These are phyloP conservation scores for Termitomyces sp. DNA, from an alignment of 768 basidiomycete species.

Conservation along the genomic window DNA sequence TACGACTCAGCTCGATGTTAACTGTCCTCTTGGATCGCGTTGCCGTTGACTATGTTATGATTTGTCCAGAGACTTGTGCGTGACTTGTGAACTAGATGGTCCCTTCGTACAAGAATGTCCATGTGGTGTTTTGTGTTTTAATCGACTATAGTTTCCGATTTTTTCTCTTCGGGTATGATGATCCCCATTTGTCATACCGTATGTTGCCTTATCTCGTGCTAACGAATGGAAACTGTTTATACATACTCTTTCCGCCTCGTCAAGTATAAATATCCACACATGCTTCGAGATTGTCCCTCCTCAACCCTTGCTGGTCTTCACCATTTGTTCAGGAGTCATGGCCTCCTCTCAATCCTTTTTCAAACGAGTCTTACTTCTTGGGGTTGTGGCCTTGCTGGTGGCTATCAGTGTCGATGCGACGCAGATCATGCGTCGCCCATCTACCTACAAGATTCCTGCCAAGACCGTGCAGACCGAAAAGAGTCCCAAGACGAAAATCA, in stretches of 20 bases:
- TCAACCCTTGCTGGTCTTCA: neutral
- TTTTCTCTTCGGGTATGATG: neutral
- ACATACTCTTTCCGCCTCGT: neutral
- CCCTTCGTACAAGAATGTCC: neutral
- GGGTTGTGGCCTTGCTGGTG: slow-evolving; percentile 16
- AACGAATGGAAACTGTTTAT: neutral
- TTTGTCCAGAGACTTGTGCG: neutral
- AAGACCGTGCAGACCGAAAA: slow-evolving; percentile 26
- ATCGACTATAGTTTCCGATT: neutral
- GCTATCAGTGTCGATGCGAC: slow-evolving; percentile 31
- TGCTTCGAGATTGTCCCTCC: neutral
- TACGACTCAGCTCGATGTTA: neutral
- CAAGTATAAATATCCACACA: slow-evolving; percentile 14
- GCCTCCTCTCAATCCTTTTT: slow-evolving; percentile 13
- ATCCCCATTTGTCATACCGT: slow-evolving; percentile 13
- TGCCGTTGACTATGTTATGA: neutral
- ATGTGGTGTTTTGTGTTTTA: slow-evolving; percentile 13
- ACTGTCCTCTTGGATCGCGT: neutral
- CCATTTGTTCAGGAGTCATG: slow-evolving; percentile 5
- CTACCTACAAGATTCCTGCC: slow-evolving; percentile 36
- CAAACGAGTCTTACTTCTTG: slow-evolving; percentile 21
- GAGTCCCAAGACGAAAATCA: slow-evolving; percentile 31
- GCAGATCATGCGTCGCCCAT: slow-evolving; percentile 51
- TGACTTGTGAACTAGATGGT: neutral
- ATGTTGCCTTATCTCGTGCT: slow-evolving; percentile 8